phyloP scores from a whole-genome alignment of 805 yeast genomes.

The Wickerhamiella parazyma region DNA sequence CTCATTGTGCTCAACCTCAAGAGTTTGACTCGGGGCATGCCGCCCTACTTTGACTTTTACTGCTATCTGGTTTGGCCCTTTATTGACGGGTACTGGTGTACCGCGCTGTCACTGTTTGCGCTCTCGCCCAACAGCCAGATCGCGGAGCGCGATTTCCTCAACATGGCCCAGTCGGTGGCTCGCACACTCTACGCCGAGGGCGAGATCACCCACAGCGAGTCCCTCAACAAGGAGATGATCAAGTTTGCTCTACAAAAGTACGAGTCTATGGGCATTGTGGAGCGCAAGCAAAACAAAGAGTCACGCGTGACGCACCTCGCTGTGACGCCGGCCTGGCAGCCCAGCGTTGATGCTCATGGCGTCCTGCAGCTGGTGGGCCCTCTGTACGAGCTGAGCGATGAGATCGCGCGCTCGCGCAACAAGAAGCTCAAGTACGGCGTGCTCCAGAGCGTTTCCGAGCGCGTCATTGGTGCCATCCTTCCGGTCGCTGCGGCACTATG shows the following conservation, averaged over 20 bases:
- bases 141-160: slow-evolving; percentile 23
- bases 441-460: slow-evolving; percentile 16
- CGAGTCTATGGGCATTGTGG: slow-evolving; percentile 25
- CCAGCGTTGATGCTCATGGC: slow-evolving; percentile 10
- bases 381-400: slow-evolving; percentile 24
- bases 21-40: slow-evolving; percentile 16
- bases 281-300: slow-evolving; percentile 16
- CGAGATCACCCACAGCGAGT: slow-evolving; percentile 29
- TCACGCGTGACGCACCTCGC: slow-evolving; percentile 15
- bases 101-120: slow-evolving; percentile 26
- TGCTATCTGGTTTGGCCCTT: slow-evolving; percentile 33
- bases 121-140: slow-evolving; percentile 22
- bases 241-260: slow-evolving; percentile 26
- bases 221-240: slow-evolving; percentile 30
- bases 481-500: slow-evolving; percentile 11
- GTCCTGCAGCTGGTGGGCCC: slow-evolving; percentile 21
- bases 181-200: slow-evolving; percentile 33
- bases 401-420: slow-evolving; percentile 26
- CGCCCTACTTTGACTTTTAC: slow-evolving; percentile 29
- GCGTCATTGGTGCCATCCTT: slow-evolving; percentile 14
- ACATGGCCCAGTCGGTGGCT: slow-evolving; percentile 28
- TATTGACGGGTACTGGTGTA: slow-evolving; percentile 32
- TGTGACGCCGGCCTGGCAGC: slow-evolving; percentile 19
- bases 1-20: slow-evolving; percentile 13
- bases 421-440: slow-evolving; percentile 25